Evolutionary conservation across 495 filamentous ascomycete species (phyloP), one percentile per base, ranked within the genome.

Genomic region (Aspergillus panamensis): DNA sequence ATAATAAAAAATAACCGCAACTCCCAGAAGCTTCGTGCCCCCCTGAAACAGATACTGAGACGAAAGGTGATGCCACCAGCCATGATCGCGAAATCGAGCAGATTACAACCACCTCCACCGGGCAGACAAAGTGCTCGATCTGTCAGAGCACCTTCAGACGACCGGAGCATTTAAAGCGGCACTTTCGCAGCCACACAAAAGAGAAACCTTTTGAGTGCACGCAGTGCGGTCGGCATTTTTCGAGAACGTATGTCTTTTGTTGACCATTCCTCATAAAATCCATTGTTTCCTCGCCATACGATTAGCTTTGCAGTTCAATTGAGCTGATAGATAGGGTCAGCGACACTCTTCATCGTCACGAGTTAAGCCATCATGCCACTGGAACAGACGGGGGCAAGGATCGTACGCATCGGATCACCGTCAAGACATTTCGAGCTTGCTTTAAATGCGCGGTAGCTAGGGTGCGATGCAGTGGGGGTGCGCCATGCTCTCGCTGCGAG

Each of bases 111-210:
- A 50, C 48, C 51, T 21, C 55, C 10, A 39, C 35, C 12, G 65
- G 67, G 12, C 71, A 70, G 47, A 65, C 67, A 2, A 69, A 75
- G 69, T 84, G 82, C 55, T 71, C 73, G 5, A 69, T 77, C 31
- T 84, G 82, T 52, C 68, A 75, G 44, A 80, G 74, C 20, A 81
- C 79, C 9, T 90, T 90, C 64, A 82, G 84, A 40, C 72, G 87
- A 62, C 77, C 84, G 16, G 87, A 90, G 64, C 87, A 90, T 69
- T 66, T 90, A 42, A 90, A 88, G 69, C 77, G 87, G 31, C 87
- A 90, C 69, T 75, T 87, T 58, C 80, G 87, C 40, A 87, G 85
- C 48, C 87, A 90, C 64, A 84, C 84, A 1, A 87, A 85, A 57
- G 84, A 87, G 66, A 87, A 86, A 61, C 83, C 82, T 0, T 88